A percentile compares a stretch with the other conserved stretches of the same genome.
These are phyloP conservation scores for Hypoxylon sp. DNA, from an alignment of 2,329 filamentous ascomycete species.

Conservation along the genomic window DNA sequence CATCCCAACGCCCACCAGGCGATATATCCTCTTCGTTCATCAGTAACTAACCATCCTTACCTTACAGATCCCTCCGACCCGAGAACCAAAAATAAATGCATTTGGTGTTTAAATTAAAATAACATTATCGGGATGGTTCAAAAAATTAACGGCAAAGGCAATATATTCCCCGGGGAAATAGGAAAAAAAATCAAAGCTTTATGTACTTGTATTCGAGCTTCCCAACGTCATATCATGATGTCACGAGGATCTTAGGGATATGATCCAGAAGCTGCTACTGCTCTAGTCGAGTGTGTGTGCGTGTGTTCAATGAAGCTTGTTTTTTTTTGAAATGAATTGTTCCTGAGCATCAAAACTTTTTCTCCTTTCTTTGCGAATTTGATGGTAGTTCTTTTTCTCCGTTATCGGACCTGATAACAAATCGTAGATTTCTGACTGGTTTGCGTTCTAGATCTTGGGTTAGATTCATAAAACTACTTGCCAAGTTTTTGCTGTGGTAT, in stretches of 20 bases:
- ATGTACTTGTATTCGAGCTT: constrained; percentile 52
- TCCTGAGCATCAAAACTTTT: too few relatives aligned
- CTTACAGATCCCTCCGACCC: constrained; percentile 74
- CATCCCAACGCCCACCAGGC: neutral
- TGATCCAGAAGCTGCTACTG: constrained; percentile 29
- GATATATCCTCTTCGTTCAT: neutral
- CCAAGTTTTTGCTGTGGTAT: constrained; percentile 9
- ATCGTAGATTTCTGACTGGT: constrained; percentile 58
- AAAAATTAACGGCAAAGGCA: constrained; percentile 36
- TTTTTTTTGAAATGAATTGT: too few relatives aligned
- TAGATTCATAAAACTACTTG: constrained; percentile 9
- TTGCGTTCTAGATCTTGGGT: constrained; percentile 1
- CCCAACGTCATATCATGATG: constrained; percentile 39
- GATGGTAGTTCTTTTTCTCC: too few relatives aligned
- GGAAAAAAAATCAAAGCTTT: constrained; percentile 26
- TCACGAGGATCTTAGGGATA: constrained; percentile 29
- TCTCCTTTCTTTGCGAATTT: too few relatives aligned
- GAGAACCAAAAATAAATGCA: constrained; percentile 80
- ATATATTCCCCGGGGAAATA: constrained; percentile 37
- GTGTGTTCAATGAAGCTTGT: constrained; percentile 40
- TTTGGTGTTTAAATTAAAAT: constrained; percentile 27
- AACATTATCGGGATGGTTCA: constrained; percentile 37
- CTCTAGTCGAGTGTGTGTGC: constrained; percentile 18
- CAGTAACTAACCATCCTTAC: constrained; percentile 22
- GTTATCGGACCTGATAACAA: constrained; percentile 37